Evolutionary conservation across 2,329 filamentous ascomycete genomes (phyloP).

Genomic region (Xylaria sp.): DNA sequence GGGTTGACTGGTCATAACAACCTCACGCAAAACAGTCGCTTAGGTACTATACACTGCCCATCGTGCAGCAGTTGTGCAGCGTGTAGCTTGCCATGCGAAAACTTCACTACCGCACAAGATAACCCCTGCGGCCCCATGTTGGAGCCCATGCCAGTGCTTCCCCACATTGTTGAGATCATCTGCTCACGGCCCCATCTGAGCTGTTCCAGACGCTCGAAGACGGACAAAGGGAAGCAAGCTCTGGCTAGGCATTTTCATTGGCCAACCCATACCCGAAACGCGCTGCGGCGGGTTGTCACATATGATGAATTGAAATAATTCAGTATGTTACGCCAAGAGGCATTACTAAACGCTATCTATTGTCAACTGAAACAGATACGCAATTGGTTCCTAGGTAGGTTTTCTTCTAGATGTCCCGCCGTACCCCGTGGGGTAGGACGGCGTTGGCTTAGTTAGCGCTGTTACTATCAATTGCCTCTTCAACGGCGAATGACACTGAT

Average conservation of each 20-base stretch:
- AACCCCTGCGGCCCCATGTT: neutral
- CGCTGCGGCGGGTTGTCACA: conserved; percentile 8
- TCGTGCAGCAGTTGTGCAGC: neutral
- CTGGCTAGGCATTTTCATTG: conserved; percentile 13
- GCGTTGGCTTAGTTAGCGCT: conserved; percentile 1
- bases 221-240: conserved; percentile 36
- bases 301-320: neutral
- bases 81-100: conserved; percentile 7
- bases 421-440: conserved; percentile 14
- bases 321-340: neutral
- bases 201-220: conserved; percentile 21
- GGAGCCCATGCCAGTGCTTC: conserved; percentile 7
- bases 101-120: neutral
- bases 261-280: conserved; percentile 13
- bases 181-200: conserved; percentile 14
- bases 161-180: conserved; percentile 30
- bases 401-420: neutral
- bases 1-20: neutral
- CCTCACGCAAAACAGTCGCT: neutral
- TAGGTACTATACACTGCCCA: neutral
- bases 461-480: neutral
- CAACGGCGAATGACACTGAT: neutral
- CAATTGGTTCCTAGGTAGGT: neutral
- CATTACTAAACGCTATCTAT: conserved; percentile 27
- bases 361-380: neutral